Evolutionary conservation across 306 rosid genomes (phyloP).

Genomic region (Betula pendula): DNA sequence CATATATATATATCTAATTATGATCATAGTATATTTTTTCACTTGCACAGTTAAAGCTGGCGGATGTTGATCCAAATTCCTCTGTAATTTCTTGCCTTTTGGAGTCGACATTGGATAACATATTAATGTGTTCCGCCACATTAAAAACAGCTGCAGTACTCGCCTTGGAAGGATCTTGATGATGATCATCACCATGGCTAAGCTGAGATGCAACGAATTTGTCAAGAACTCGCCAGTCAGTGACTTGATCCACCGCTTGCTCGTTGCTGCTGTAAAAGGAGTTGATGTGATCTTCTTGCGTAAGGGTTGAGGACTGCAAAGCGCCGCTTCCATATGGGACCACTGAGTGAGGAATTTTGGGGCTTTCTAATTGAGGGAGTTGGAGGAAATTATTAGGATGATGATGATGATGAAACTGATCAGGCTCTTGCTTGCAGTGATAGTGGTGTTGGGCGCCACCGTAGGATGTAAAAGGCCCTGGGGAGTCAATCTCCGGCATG

Average conservation of each 20-base stretch:
- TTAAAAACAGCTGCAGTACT: constrained; percentile 37
- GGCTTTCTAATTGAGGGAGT: constrained; percentile 83
- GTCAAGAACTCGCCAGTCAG: constrained; percentile 79
- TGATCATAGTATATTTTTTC: constrained; percentile 22
- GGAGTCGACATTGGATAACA: constrained; percentile 39
- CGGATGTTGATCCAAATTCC: constrained; percentile 58
- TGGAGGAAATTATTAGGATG: constrained; percentile 63
- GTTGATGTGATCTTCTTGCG: constrained; percentile 45
- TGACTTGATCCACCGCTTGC: constrained; percentile 53
- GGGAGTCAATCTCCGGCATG: constrained; percentile 67
- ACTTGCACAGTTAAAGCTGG: constrained; percentile 79
- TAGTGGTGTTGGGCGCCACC: constrained; percentile 45
- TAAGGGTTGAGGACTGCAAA: constrained; percentile 43
- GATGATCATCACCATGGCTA: constrained; percentile 41
- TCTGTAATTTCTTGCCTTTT: constrained; percentile 38
- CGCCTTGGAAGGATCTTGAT: constrained; percentile 51
- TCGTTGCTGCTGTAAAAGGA: constrained; percentile 33
- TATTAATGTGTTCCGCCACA: constrained; percentile 39
- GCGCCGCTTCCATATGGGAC: constrained; percentile 32
- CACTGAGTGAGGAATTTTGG: constrained; percentile 44
- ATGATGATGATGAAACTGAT: constrained; percentile 58
- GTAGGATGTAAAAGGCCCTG: constrained; percentile 42
- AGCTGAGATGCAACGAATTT: constrained; percentile 81
- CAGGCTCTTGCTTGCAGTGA: constrained; percentile 68
- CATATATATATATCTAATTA: constrained; percentile 23